A percentile compares a stretch with the other conserved stretches of the same genome.
Conservation (phyloP, 1,284 basidiomycete genomes). For the Puccinia coronata region DNA sequence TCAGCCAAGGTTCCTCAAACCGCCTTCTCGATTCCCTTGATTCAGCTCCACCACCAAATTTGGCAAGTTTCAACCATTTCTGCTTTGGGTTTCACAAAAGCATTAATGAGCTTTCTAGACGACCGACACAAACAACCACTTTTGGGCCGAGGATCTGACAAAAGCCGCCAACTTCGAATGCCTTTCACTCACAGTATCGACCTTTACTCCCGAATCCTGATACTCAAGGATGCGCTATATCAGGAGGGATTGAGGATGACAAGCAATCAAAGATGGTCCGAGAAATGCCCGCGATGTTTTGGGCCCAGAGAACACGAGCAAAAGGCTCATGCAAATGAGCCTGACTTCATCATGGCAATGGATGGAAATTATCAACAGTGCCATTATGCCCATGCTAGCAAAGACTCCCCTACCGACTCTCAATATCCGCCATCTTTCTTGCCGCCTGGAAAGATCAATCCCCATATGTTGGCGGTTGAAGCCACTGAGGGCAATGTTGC, state of each 20-base stretch:
- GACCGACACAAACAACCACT: not conserved
- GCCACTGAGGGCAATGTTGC: not conserved
- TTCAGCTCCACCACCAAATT: constrained; percentile 27
- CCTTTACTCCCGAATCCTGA: not conserved
- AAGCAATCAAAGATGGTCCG: not conserved
- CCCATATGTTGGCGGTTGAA: not conserved
- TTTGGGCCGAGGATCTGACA: not conserved
- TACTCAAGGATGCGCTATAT: not conserved
- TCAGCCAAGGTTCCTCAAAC: not conserved
- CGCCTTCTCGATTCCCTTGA: constrained; percentile 4
- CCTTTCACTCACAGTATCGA: not conserved
- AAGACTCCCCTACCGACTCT: not conserved
- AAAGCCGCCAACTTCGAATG: not conserved
- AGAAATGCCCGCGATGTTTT: too few species aligned
- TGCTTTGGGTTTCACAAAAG: not conserved
- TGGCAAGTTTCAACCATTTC: not conserved
- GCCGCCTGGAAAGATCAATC: not conserved
- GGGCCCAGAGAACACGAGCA: not conserved
- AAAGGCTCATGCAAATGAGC: not conserved
- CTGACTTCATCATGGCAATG: not conserved
- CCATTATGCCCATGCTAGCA: not conserved
- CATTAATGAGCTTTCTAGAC: not conserved
- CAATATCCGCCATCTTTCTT: constrained; percentile 1
- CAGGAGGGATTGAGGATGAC: not conserved
- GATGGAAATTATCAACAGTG: not conserved